Percentiles rank a stretch among this genome's conserved stretches.
Conservation (phyloP, 129 eudicot genomes). For the Smallanthus sonchifolius region DNA sequence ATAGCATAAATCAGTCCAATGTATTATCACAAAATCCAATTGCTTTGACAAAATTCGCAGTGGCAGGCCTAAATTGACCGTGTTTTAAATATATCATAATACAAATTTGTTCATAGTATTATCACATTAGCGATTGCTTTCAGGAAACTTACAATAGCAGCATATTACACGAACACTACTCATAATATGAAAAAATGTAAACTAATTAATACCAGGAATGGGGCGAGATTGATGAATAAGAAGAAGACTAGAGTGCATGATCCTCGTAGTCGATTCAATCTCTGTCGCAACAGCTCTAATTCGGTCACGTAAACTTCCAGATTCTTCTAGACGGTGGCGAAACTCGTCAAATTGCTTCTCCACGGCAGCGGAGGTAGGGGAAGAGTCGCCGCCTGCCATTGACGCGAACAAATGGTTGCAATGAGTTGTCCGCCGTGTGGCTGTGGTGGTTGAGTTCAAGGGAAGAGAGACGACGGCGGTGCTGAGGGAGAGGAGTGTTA, state of each 20-base stretch:
- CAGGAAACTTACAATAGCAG: neutral
- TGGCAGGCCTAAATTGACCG: neutral
- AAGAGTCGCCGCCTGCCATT: conserved; percentile 44
- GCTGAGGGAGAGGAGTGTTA: conserved; percentile 15
- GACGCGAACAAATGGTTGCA: conserved; percentile 22
- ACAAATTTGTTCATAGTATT: neutral
- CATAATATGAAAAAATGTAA: neutral
- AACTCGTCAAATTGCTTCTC: conserved; percentile 70
- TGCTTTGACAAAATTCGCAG: neutral
- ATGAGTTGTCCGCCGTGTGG: neutral
- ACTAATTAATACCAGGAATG: conserved; percentile 36
- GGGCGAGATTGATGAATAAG: conserved; percentile 87
- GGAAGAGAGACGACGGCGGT: neutral
- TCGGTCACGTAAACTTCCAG: conserved; percentile 65
- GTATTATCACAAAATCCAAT: neutral
- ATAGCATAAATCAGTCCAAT: neutral
- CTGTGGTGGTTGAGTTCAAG: conserved; percentile 3
- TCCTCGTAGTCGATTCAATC: conserved; percentile 63
- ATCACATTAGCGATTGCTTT: neutral
- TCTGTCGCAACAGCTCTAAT: conserved; percentile 54
- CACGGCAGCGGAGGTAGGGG: conserved; percentile 41
- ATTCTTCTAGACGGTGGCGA: conserved; percentile 53
- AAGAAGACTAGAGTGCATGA: conserved; percentile 60
- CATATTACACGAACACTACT: neutral
- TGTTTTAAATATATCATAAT: neutral